A percentile compares a stretch with the other conserved stretches of the same genome.
These are phyloP conservation scores for Diaporthe vaccinii DNA, from an alignment of 2,329 filamentous ascomycete genomes.

Conservation along the genomic window DNA sequence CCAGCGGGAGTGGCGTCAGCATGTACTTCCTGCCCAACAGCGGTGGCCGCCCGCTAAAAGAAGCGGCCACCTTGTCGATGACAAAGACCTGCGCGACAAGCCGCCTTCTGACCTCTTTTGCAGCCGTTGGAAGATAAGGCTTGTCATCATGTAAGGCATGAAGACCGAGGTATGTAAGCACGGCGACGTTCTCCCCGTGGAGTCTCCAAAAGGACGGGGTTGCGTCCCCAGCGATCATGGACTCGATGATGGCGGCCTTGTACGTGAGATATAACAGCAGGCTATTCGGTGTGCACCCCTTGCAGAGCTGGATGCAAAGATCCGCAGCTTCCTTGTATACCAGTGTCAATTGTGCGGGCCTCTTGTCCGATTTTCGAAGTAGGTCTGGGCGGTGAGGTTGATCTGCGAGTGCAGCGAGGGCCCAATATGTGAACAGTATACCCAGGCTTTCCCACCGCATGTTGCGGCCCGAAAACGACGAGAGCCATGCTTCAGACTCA, in stretches of 20 bases:
- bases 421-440: conserved; percentile 50
- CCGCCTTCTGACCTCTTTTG: conserved; percentile 53
- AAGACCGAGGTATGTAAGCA: conserved; percentile 54
- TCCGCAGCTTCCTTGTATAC: conserved; percentile 48
- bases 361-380: neutral
- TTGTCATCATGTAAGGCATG: conserved; percentile 47
- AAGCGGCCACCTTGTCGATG: conserved; percentile 64
- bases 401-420: conserved; percentile 35
- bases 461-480: conserved; percentile 54
- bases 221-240: conserved; percentile 56
- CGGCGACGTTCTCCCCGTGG: conserved; percentile 53
- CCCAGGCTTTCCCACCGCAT: conserved; percentile 61
- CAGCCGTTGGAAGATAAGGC: conserved; percentile 50
- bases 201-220: conserved; percentile 53
- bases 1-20: conserved; percentile 66
- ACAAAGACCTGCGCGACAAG: conserved; percentile 55
- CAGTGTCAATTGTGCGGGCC: conserved; percentile 38
- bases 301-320: conserved; percentile 48
- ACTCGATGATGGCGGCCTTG: conserved; percentile 53
- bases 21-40: conserved; percentile 66
- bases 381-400: conserved; percentile 21
- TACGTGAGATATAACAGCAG: conserved; percentile 54
- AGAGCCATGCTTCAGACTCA: conserved; percentile 54
- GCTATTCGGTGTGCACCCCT: conserved; percentile 52
- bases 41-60: conserved; percentile 69